Evolutionary conservation across 148 eudicot species (phyloP).

Genomic region (Fagopyrum esculentum): DNA sequence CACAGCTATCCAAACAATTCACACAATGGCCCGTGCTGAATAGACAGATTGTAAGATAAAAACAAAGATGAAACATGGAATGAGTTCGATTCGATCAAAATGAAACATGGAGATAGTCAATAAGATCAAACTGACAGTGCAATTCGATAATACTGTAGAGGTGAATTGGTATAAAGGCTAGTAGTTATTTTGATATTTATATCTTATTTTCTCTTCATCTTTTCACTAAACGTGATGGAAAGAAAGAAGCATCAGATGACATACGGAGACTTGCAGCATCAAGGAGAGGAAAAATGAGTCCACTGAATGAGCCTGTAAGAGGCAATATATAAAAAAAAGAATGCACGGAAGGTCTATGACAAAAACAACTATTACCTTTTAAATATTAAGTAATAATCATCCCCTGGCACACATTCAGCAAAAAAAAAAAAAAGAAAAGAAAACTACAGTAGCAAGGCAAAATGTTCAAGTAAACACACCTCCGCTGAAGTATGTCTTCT

Average conservation of each 20-base stretch:
- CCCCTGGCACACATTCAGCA: background rate
- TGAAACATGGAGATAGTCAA: background rate
- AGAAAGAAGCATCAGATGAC: background rate
- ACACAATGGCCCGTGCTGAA: background rate
- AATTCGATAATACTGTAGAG: background rate
- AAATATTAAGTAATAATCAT: background rate
- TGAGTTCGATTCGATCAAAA: background rate
- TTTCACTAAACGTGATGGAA: background rate
- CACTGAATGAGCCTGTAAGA: background rate
- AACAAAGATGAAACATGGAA: constrained; percentile 2
- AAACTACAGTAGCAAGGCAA: background rate
- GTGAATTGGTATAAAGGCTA: background rate
- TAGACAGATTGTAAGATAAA: background rate
- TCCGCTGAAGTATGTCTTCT: constrained; percentile 89
- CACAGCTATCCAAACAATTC: background rate
- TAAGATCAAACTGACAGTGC: too few species aligned
- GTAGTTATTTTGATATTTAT: background rate
- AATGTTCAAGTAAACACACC: constrained; percentile 37
- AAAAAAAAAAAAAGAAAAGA: background rate
- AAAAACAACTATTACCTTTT: background rate
- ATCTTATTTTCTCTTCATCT: background rate
- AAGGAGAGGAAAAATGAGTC: background rate
- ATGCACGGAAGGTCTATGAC: background rate
- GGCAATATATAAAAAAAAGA: background rate
- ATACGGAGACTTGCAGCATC: background rate